Evolutionary conservation across 108 stramenopile genomes (phyloP).

Genomic region (Asterionellopsis glacialis): DNA sequence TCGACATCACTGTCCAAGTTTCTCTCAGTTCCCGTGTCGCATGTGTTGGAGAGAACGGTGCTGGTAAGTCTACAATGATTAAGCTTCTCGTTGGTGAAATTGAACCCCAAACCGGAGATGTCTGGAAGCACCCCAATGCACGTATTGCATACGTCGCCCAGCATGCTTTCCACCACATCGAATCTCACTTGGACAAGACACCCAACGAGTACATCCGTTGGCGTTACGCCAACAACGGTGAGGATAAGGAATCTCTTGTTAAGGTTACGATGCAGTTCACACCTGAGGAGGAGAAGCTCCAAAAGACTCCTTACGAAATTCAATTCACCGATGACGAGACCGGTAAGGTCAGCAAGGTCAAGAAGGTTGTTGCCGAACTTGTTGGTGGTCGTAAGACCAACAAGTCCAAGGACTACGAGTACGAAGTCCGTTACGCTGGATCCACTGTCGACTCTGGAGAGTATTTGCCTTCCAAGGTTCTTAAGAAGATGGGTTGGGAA

Average conservation of each 20-base stretch:
- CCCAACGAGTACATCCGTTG: conserved; percentile 99
- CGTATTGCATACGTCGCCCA: conserved; percentile 99
- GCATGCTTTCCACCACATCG: conserved; percentile 99
- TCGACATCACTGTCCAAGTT: conserved; percentile 95
- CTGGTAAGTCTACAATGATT: conserved; percentile 99
- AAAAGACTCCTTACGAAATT: conserved; percentile 94
- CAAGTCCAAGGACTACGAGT: conserved; percentile 95
- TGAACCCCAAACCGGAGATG: conserved; percentile 89
- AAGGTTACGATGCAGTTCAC: conserved; percentile 97
- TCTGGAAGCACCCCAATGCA: conserved; percentile 99
- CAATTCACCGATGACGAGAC: conserved; percentile 93
- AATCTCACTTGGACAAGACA: conserved; percentile 94
- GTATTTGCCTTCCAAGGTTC: conserved; percentile 85
- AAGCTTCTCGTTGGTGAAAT: conserved; percentile 98
- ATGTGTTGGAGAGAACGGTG: conserved; percentile 98
- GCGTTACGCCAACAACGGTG: conserved; percentile 98
- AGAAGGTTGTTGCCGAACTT: conserved; percentile 95
- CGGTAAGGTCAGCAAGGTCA: conserved; percentile 93
- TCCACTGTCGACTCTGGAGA: conserved; percentile 84
- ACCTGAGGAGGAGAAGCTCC: conserved; percentile 87
- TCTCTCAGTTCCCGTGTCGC: conserved; percentile 98
- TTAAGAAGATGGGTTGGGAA: conserved; percentile 98
- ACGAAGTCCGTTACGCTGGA: conserved; percentile 92
- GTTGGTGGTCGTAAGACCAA: conserved; percentile 94
- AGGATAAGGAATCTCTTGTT: conserved; percentile 97